Percentiles rank a stretch among this genome's conserved stretches.
phyloP scores from a whole-genome alignment of 768 basidiomycete species.

The Leccinum subtestaceum region DNA sequence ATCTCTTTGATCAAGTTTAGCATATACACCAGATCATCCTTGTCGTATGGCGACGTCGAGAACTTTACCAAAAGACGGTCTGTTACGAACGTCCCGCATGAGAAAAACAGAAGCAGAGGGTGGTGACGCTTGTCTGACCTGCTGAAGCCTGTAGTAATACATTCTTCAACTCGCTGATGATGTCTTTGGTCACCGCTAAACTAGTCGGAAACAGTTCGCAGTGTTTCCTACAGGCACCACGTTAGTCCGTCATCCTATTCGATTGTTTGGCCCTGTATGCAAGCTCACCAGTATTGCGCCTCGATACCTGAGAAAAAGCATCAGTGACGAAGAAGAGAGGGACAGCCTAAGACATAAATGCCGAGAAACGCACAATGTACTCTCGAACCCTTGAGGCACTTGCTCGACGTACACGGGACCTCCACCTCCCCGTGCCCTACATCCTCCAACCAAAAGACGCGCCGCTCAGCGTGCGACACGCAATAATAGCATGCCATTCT shows the following conservation, averaged over 20 bases:
- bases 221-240: slow-evolving; percentile 23
- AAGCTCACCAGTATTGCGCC: slow-evolving; percentile 30
- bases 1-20: slow-evolving; percentile 29
- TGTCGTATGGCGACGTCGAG: slow-evolving; percentile 31
- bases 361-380: slow-evolving; percentile 23
- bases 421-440: slow-evolving; percentile 19
- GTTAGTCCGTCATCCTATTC: background rate
- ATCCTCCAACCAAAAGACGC: slow-evolving; percentile 31
- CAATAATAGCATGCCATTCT: slow-evolving; percentile 23
- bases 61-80: slow-evolving; percentile 32
- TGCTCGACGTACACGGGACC: slow-evolving; percentile 23
- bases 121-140: slow-evolving; percentile 12
- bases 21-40: slow-evolving; percentile 25
- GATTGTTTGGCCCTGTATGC: background rate
- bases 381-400: slow-evolving; percentile 14
- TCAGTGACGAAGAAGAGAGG: background rate
- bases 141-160: slow-evolving; percentile 29
- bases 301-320: slow-evolving; percentile 23
- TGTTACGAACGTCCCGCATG: slow-evolving; percentile 1
- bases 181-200: slow-evolving; percentile 17
- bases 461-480: slow-evolving; percentile 26
- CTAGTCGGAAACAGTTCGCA: slow-evolving; percentile 31
- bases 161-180: slow-evolving; percentile 20
- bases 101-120: background rate
- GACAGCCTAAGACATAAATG: background rate